Percentiles rank a stretch among this genome's conserved stretches.
These are phyloP conservation scores for Cordyceps cicadae DNA, from an alignment of 2,329 filamentous ascomycete species.

Conservation along the genomic window DNA sequence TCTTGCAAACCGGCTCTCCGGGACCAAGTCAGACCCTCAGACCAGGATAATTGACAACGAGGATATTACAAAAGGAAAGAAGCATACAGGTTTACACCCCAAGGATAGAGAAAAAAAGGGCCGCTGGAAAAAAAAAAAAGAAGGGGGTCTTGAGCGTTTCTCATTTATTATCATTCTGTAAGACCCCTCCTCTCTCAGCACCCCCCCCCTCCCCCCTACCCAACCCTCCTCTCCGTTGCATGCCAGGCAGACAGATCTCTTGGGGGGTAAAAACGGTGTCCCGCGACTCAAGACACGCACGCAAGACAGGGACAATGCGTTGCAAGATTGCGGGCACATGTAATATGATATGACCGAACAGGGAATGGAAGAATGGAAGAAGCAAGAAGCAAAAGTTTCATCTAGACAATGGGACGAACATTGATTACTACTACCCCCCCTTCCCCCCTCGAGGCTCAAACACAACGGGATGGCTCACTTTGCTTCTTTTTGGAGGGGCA, in stretches of 20 bases:
- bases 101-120: neutral
- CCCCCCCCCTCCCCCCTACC: neutral
- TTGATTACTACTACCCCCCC: neutral
- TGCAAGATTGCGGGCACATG: neutral
- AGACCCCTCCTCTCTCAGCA: neutral
- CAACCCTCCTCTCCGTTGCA: neutral
- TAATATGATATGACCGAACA: neutral
- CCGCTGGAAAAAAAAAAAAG: neutral
- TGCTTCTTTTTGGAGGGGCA: neutral
- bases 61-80: neutral
- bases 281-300: neutral
- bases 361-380: neutral
- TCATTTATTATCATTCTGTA: slow-evolving; percentile 11
- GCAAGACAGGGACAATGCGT: slow-evolving; percentile 6
- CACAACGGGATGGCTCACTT: neutral
- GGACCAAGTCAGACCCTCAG: neutral
- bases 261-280: neutral
- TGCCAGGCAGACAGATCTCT: neutral
- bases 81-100: neutral
- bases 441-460: neutral
- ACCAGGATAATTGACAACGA: neutral
- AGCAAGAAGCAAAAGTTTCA: slow-evolving; percentile 1
- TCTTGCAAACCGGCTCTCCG: neutral
- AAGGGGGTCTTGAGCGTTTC: slow-evolving; percentile 5
- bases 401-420: slow-evolving; percentile 6